Evolutionary conservation across 2,329 filamentous ascomycete genomes (phyloP).

Genomic region (Fonsecaea monophora): DNA sequence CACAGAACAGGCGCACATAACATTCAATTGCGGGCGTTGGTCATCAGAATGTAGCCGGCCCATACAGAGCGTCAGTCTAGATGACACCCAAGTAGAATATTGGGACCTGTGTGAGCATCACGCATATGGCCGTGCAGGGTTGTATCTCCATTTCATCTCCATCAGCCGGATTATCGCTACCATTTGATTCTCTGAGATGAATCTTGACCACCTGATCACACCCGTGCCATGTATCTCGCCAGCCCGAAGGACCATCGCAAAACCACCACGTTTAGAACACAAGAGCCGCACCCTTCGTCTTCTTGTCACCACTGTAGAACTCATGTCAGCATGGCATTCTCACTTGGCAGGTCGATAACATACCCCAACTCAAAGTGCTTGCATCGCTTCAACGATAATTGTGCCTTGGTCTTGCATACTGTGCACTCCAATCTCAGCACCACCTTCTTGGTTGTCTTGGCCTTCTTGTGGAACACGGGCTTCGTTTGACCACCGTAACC

Average conservation of each 20-base stretch:
- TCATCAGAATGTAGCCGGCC: background rate
- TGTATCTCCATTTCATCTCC: background rate
- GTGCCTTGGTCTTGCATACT: slow-evolving; percentile 88
- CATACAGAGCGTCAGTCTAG: background rate
- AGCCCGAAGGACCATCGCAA: slow-evolving; percentile 24
- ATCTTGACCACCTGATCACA: background rate
- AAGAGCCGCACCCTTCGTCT: slow-evolving; percentile 99
- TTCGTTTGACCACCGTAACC: slow-evolving; percentile 99
- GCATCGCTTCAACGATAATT: slow-evolving; percentile 98
- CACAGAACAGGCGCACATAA: background rate
- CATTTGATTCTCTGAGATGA: background rate
- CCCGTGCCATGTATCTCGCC: slow-evolving; percentile 14
- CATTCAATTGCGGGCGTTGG: slow-evolving; percentile 3
- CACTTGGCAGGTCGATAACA: slow-evolving; percentile 45
- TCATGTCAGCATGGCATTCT: slow-evolving; percentile 20
- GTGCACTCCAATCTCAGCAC: slow-evolving; percentile 98
- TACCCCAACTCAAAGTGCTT: slow-evolving; percentile 99
- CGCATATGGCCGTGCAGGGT: background rate
- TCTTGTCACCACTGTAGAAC: slow-evolving; percentile 94
- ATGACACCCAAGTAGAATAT: background rate
- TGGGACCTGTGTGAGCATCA: background rate
- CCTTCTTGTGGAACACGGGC: slow-evolving; percentile 99
- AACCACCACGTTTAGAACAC: slow-evolving; percentile 80
- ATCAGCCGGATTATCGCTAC: slow-evolving; percentile 17
- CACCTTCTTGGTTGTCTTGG: slow-evolving; percentile 99